phyloP scores from a whole-genome alignment of 768 basidiomycete genomes.

The Cubamyces lactineus region DNA sequence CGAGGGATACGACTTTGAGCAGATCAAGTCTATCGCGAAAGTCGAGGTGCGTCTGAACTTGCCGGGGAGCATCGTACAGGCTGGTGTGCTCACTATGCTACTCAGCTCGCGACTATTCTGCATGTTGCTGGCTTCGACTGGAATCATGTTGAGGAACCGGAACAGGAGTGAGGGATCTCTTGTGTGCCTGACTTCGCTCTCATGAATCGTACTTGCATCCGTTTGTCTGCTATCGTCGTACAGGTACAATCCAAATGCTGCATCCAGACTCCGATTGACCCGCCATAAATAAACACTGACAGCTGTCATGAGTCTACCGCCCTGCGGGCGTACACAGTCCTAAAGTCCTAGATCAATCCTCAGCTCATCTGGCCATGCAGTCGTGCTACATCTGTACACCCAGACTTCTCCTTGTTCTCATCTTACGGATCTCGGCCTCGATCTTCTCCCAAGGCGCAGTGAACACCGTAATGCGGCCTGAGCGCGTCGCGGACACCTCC shows the following conservation, averaged over 20 bases:
- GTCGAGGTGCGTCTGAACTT: constrained; percentile 64
- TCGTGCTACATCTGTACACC: not conserved
- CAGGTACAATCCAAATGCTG: too few species aligned
- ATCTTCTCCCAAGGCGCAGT: not conserved
- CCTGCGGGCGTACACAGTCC: too few species aligned
- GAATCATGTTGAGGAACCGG: not conserved
- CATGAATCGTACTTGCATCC: too few species aligned
- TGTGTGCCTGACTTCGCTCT: too few species aligned
- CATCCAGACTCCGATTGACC: too few species aligned
- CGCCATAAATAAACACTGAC: too few species aligned
- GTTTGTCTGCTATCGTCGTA: too few species aligned
- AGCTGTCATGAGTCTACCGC: too few species aligned
- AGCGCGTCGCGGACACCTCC: not conserved
- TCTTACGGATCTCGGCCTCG: not conserved
- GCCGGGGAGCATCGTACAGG: too few species aligned
- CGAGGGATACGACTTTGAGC: constrained; percentile 80
- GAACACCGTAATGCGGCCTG: not conserved
- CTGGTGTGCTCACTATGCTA: not conserved
- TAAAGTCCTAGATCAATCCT: too few species aligned
- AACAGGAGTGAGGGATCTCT: not conserved
- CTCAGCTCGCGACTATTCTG: constrained; percentile 68
- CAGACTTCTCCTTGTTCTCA: not conserved
- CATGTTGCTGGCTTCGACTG: constrained; percentile 68
- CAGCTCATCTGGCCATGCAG: not conserved
- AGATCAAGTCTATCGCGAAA: constrained; percentile 82